Base-by-base conservation (phyloP, 106 monocot species). In the Platanthera zijinensis region DNA sequence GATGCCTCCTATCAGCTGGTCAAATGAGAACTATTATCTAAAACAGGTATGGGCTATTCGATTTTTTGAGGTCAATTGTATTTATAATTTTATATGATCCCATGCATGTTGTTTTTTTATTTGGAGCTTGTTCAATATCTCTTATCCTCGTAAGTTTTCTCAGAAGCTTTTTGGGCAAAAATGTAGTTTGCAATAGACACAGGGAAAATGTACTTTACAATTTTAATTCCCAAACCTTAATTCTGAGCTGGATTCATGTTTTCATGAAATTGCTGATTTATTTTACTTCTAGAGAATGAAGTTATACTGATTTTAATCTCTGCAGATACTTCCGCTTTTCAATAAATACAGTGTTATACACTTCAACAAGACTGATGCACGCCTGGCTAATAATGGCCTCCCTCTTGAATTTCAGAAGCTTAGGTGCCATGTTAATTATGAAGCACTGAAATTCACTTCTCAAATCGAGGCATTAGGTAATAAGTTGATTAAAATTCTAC, bases 1-100 rank as follows among this genome's bases (percentile, higher is more conserved):
- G 52, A 89, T 99, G 94, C 84, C 86, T 78, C 97, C 97, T 66
- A 83, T 94, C 47, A 99, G 94, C 74, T 99, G 97, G 97, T 99
- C 97, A 51, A 86, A 84, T 74, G 94, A 94, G 67, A 86, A 83
- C 51, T 99, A 99, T 82, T 99, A 99, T 80, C 77, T 99, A 80
- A 70, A 87, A 51, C 94, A 94, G 91, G 97, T 99, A 70, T 79
- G 85, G n/a, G 56, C 69, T 77, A 39, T 39, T 45, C 10, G 64
- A 48, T 17, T 13, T n/a, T 48, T 46, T 70, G 5, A 11, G 10
- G 10, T 39, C 17, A 50, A 64, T 53, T 21, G 39, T 8, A 66
- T 66, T 39, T 66, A n/a, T n/a, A n/a, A n/a, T n/a, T n/a, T n/a
- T n/a, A 66, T 66, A 32, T 32, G 12, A 63, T 63, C 22, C 62